Conservation (phyloP, 345 rosid genomes). For the Atalantia buxifolia region DNA sequence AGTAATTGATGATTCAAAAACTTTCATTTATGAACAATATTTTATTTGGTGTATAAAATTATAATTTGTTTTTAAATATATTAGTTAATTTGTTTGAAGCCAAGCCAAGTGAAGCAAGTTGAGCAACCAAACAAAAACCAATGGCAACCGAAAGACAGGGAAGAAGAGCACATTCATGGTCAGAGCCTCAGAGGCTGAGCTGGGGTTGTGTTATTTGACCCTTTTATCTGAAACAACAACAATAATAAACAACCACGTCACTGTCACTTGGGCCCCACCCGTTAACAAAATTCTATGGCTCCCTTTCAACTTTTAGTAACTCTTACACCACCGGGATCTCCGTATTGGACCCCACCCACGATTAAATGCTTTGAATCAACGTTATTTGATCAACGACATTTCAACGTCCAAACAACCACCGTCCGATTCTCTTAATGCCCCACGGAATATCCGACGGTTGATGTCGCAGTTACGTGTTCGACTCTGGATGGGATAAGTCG, state of each 20-base stretch:
- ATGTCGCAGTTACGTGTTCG: background rate
- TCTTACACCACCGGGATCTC: background rate
- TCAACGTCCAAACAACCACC: background rate
- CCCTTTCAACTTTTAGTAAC: background rate
- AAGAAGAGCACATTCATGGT: background rate
- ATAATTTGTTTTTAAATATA: too few species aligned
- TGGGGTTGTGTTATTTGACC: background rate
- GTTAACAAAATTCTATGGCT: background rate
- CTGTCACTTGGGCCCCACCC: background rate
- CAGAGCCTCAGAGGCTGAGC: conserved; percentile 1
- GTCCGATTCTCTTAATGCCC: background rate
- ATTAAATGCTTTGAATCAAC: background rate
- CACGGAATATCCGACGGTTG: conserved; percentile 1
- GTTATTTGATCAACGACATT: conserved; percentile 7
- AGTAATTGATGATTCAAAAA: too few species aligned
- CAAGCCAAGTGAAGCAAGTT: background rate
- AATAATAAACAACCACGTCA: background rate
- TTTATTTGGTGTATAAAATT: background rate
- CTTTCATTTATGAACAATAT: background rate
- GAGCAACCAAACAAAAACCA: background rate
- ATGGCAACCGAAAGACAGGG: background rate
- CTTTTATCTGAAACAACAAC: background rate
- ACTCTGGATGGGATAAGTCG: background rate
- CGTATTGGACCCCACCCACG: background rate
- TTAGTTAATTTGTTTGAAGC: background rate